A percentile compares a stretch with the other conserved stretches of the same genome.
These are phyloP conservation scores for Podaxis sp. DNA, from an alignment of 768 basidiomycete species.

Conservation along the genomic window DNA sequence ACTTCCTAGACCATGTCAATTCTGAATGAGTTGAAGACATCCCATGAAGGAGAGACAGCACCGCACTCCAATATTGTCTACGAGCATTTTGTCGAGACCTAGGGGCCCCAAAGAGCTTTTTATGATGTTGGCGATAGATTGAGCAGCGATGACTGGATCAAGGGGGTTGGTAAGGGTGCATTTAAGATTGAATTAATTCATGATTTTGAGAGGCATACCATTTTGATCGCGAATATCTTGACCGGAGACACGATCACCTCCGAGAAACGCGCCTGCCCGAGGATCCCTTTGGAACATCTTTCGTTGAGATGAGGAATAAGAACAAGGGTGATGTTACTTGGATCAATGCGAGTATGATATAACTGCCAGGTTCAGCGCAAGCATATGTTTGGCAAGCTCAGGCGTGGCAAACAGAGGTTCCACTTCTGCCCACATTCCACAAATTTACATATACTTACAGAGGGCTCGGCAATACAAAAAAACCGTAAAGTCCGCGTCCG, in stretches of 20 bases:
- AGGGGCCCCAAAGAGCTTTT: slow-evolving; percentile 95
- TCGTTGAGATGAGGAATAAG: slow-evolving; percentile 7
- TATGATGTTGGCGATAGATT: slow-evolving; percentile 95
- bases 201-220: slow-evolving; percentile 47
- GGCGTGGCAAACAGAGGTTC: not conserved
- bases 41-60: not conserved
- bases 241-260: slow-evolving; percentile 90
- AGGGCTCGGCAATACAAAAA: not conserved
- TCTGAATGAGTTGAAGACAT: not conserved
- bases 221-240: slow-evolving; percentile 97
- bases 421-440: not conserved
- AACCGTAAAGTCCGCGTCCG: no score
- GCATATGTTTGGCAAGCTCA: not conserved
- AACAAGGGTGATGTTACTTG: slow-evolving; percentile 1
- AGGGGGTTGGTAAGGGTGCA: slow-evolving; percentile 3
- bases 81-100: slow-evolving; percentile 95
- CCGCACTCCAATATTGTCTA: slow-evolving; percentile 94
- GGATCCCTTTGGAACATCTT: slow-evolving; percentile 89
- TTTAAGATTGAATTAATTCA: slow-evolving; percentile 10
- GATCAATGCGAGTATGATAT: slow-evolving; percentile 6
- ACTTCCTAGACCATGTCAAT: slow-evolving; percentile 67
- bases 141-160: slow-evolving; percentile 80
- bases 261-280: slow-evolving; percentile 86
- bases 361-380: not conserved
- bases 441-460: not conserved